These are phyloP conservation scores for Phytophthora litchii DNA, from an alignment of 352 stramenopile genomes.

Conservation along the genomic window DNA sequence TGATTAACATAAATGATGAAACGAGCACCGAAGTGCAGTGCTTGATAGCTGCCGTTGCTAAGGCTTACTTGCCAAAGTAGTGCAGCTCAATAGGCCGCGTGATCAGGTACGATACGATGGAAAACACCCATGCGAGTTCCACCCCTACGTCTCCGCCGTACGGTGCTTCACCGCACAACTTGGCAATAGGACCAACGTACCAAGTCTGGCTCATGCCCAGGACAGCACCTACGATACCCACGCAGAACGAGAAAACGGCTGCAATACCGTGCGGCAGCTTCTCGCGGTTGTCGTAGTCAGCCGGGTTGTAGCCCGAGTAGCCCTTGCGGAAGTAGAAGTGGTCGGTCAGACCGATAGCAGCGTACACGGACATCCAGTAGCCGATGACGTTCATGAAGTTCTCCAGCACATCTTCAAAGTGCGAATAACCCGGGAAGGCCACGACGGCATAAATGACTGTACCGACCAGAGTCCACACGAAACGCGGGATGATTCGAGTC, in stretches of 20 bases:
- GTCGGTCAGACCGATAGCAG: constrained; percentile 39
- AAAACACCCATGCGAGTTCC: constrained; percentile 44
- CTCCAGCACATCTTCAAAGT: constrained; percentile 50
- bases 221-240: constrained; percentile 37
- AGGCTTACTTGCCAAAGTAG: constrained; percentile 40
- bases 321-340: constrained; percentile 55
- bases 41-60: background rate
- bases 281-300: constrained; percentile 46
- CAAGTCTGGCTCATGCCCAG: constrained; percentile 60
- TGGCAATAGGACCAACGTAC: constrained; percentile 47
- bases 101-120: constrained; percentile 42
- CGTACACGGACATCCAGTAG: constrained; percentile 55
- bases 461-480: constrained; percentile 47
- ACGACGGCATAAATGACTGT: constrained; percentile 45
- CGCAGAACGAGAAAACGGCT: constrained; percentile 48
- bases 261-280: constrained; percentile 50
- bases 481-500: constrained; percentile 41
- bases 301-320: constrained; percentile 47
- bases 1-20: constrained; percentile 17
- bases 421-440: constrained; percentile 43
- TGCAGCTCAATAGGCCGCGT: constrained; percentile 49
- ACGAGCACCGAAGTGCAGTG: constrained; percentile 4
- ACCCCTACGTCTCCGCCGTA: constrained; percentile 47
- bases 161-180: constrained; percentile 32
- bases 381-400: constrained; percentile 66